These are phyloP conservation scores for Russula vinacea DNA, from an alignment of 768 basidiomycete species.

Conservation along the genomic window DNA sequence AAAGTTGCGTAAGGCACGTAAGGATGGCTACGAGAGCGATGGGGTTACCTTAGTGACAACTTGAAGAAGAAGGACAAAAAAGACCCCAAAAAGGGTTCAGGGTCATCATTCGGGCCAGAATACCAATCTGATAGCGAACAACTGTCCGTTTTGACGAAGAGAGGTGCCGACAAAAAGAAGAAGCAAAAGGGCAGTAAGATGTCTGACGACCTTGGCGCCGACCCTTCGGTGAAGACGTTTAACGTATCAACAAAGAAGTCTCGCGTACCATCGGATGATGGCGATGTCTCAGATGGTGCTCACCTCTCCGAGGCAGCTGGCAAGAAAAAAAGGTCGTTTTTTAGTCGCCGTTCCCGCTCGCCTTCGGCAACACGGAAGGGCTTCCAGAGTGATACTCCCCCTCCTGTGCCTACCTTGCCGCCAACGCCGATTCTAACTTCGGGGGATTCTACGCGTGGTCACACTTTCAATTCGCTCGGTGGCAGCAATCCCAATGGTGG, in stretches of 20 bases:
- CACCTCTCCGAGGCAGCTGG: constrained; percentile 35
- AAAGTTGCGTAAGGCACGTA: constrained; percentile 33
- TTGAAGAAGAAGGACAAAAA: constrained; percentile 31
- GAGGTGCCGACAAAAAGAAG: constrained; percentile 25
- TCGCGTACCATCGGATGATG: constrained; percentile 13
- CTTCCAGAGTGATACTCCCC: not conserved
- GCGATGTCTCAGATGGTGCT: constrained; percentile 37
- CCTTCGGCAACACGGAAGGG: constrained; percentile 18
- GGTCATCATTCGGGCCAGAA: constrained; percentile 30
- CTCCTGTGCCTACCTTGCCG: constrained; percentile 26
- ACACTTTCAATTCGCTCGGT: not conserved
- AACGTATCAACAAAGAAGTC: constrained; percentile 29
- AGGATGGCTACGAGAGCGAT: constrained; percentile 36
- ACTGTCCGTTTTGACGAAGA: constrained; percentile 28
- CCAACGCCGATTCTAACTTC: constrained; percentile 9
- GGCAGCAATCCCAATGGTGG: not conserved
- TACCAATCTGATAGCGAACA: constrained; percentile 38
- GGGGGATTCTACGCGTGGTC: constrained; percentile 16
- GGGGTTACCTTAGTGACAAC: constrained; percentile 34
- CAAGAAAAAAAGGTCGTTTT: constrained; percentile 35
- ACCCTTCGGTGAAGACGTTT: constrained; percentile 2
- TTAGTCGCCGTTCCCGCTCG: constrained; percentile 25
- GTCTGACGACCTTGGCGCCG: constrained; percentile 8
- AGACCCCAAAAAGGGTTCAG: constrained; percentile 31
- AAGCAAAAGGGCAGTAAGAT: constrained; percentile 27